Conservation (phyloP, 345 rosid genomes). For the Aethionema arabicum region DNA sequence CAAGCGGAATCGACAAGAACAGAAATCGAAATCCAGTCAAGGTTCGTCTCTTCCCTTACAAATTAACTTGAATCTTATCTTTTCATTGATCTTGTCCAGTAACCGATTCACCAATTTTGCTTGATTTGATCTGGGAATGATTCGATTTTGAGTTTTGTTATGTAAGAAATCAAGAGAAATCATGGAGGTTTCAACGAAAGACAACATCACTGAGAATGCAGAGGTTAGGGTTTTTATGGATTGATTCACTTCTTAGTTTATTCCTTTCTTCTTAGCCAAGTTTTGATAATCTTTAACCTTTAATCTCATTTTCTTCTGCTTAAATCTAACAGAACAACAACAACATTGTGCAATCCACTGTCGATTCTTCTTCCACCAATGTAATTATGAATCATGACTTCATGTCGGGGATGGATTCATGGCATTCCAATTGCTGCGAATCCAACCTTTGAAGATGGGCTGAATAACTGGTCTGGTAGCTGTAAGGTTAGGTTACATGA, state of each 20-base stretch:
- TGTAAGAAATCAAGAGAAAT: slow-evolving; percentile 28
- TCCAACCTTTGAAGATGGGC: slow-evolving; percentile 77
- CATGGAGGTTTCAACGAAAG: slow-evolving; percentile 34
- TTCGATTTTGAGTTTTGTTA: slow-evolving; percentile 17
- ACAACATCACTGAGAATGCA: slow-evolving; percentile 1
- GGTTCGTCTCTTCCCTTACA: too few species aligned
- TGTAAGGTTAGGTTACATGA: slow-evolving; percentile 70
- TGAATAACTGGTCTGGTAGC: slow-evolving; percentile 79
- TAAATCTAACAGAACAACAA: slow-evolving; percentile 20
- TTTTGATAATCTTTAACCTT: slow-evolving; percentile 14
- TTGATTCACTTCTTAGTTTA: background rate
- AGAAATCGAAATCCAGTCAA: too few species aligned
- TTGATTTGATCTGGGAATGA: slow-evolving; percentile 24
- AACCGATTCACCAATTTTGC: too few species aligned
- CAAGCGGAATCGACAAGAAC: too few species aligned
- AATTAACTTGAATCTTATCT: too few species aligned
- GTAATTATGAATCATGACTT: slow-evolving; percentile 71
- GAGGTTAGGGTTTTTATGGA: slow-evolving; percentile 18
- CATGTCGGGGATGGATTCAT: slow-evolving; percentile 61
- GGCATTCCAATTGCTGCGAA: slow-evolving; percentile 89
- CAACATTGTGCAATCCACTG: slow-evolving; percentile 36
- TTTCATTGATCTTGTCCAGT: too few species aligned
- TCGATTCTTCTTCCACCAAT: slow-evolving; percentile 59
- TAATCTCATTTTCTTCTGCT: slow-evolving; percentile 7
- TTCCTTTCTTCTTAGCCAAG: slow-evolving; percentile 28